Evolutionary conservation across 345 rosid species (phyloP).

Genomic region (Hibiscus syriacus): DNA sequence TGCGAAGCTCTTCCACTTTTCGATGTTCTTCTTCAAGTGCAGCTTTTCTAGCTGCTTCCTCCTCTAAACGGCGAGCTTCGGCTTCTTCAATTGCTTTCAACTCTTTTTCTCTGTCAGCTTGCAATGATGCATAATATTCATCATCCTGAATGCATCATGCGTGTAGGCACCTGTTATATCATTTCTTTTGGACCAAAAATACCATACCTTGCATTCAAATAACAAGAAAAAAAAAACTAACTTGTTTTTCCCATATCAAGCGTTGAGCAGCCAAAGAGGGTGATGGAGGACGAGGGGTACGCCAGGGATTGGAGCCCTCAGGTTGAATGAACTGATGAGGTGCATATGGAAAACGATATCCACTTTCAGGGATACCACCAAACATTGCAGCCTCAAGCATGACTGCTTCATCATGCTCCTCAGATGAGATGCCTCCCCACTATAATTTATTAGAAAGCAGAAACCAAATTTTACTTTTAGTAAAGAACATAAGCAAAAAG

Average conservation of each 20-base stretch:
- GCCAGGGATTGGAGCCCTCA: constrained; percentile 42
- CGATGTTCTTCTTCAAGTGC: constrained; percentile 65
- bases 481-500: constrained; percentile 15
- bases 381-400: constrained; percentile 99
- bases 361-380: constrained; percentile 92
- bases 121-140: constrained; percentile 89
- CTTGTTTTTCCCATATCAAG: constrained; percentile 96
- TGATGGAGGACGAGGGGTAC: constrained; percentile 68
- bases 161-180: constrained; percentile 2
- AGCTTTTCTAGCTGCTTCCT: constrained; percentile 71
- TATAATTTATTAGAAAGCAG: constrained; percentile 17
- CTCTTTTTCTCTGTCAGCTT: constrained; percentile 96
- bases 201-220: background rate
- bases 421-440: constrained; percentile 99
- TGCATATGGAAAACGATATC: constrained; percentile 48
- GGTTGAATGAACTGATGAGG: constrained; percentile 56
- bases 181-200: background rate
- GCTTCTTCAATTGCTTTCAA: constrained; percentile 76
- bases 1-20: constrained; percentile 67
- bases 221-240: constrained; percentile 18
- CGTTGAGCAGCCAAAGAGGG: constrained; percentile 95
- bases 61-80: constrained; percentile 65
- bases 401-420: constrained; percentile 99
- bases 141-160: constrained; percentile 60
- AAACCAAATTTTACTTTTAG: constrained; percentile 1